These are phyloP conservation scores for Diaporthe citriasiana DNA, from an alignment of 2,329 filamentous ascomycete genomes.

Conservation along the genomic window DNA sequence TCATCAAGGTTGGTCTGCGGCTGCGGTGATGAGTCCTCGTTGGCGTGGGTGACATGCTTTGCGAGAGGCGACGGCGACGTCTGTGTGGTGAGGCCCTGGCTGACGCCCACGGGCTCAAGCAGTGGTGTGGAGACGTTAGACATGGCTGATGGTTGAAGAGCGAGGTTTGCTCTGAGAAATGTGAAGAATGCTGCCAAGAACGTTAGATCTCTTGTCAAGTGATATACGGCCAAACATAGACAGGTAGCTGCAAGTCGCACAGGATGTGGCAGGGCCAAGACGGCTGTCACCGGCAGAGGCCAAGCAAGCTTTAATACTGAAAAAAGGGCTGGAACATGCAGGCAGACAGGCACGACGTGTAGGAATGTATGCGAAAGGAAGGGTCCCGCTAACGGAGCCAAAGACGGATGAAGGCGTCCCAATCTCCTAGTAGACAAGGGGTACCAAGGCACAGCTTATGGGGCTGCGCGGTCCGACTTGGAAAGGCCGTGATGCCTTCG, in stretches of 20 bases:
- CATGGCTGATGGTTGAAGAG: slow-evolving; percentile 73
- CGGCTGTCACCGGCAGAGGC: slow-evolving; percentile 6
- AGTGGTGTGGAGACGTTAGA: slow-evolving; percentile 76
- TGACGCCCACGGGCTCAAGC: slow-evolving; percentile 61
- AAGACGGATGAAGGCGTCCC: slow-evolving; percentile 3
- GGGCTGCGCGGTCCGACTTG: slow-evolving; percentile 1
- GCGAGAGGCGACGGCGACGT: slow-evolving; percentile 55
- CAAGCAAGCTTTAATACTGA: slow-evolving; percentile 15
- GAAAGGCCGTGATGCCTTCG: background rate
- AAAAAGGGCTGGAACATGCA: background rate
- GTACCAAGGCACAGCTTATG: slow-evolving; percentile 6
- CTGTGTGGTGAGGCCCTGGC: slow-evolving; percentile 47
- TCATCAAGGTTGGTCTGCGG: slow-evolving; percentile 57
- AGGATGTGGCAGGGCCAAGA: slow-evolving; percentile 2
- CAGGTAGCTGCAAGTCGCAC: background rate
- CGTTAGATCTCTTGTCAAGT: slow-evolving; percentile 39
- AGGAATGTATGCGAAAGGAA: background rate
- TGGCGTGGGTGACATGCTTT: slow-evolving; percentile 48
- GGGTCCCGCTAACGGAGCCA: background rate
- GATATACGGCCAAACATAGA: background rate
- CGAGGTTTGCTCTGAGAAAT: slow-evolving; percentile 84
- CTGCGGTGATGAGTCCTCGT: slow-evolving; percentile 48
- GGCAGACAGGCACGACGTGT: background rate
- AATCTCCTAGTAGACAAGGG: slow-evolving; percentile 3
- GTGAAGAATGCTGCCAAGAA: slow-evolving; percentile 79